These are phyloP conservation scores for Microsporum canis DNA, from an alignment of 2,329 filamentous ascomycete species.

Conservation along the genomic window DNA sequence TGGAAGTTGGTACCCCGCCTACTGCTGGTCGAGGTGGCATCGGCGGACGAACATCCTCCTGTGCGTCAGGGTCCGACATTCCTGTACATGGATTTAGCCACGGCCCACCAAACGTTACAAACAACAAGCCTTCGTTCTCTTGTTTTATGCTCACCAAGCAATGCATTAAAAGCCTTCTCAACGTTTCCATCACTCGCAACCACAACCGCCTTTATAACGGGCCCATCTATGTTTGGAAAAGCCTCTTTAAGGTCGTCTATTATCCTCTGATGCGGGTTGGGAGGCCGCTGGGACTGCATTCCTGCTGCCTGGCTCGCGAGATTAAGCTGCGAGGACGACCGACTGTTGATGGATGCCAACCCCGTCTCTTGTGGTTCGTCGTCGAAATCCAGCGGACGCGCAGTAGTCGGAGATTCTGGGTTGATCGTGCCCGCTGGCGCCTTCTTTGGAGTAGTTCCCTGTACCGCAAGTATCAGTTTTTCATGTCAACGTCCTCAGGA, in stretches of 20 bases:
- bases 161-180: constrained; percentile 89
- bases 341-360: constrained; percentile 22
- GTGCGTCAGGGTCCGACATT: constrained; percentile 71
- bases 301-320: constrained; percentile 29
- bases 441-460: neutral
- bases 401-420: constrained; percentile 45
- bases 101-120: neutral
- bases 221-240: constrained; percentile 69
- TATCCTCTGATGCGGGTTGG: constrained; percentile 72
- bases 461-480: neutral
- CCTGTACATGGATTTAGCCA: constrained; percentile 28
- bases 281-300: constrained; percentile 72
- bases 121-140: too few species aligned
- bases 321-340: constrained; percentile 20
- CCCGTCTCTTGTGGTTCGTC: constrained; percentile 38
- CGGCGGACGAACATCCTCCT: constrained; percentile 51
- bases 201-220: constrained; percentile 79
- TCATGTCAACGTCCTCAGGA: neutral
- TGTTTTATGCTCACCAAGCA: constrained; percentile 50
- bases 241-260: constrained; percentile 84
- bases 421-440: constrained; percentile 21
- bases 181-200: constrained; percentile 75
- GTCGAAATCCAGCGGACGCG: constrained; percentile 46
- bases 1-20: constrained; percentile 39
- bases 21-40: constrained; percentile 64